Conservation (phyloP, 148 eudicot genomes). For the Rhododendron mucronatum region DNA sequence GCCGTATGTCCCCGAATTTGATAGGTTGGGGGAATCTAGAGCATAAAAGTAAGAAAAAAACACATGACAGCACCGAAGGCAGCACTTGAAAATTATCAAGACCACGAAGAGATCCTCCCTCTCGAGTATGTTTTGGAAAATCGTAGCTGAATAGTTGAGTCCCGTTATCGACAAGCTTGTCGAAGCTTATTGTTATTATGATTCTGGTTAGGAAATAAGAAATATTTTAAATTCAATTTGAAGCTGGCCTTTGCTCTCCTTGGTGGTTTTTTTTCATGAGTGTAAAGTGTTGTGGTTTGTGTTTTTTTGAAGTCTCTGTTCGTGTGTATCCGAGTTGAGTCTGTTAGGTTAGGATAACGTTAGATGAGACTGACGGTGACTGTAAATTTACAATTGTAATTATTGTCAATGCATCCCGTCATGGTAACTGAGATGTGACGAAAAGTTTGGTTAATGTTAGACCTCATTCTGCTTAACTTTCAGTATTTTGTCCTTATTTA, state of each 20-base stretch:
- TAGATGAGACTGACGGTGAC: not conserved
- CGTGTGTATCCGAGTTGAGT: not conserved
- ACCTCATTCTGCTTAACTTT: no score
- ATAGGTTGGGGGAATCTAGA: not conserved
- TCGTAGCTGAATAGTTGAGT: not conserved
- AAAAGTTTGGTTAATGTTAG: no score
- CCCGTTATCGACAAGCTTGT: not conserved
- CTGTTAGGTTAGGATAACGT: not conserved
- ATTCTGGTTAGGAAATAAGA: not conserved
- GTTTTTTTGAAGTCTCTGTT: not conserved
- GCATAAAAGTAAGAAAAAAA: not conserved
- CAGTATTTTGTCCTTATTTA: no score
- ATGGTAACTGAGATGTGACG: no score
- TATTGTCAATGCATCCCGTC: not conserved
- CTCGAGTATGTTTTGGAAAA: not conserved
- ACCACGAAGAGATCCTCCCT: not conserved
- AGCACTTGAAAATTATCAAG: not conserved
- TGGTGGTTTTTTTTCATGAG: not conserved
- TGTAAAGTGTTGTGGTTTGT: not conserved
- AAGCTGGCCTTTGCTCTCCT: not conserved
- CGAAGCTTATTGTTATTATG: not conserved
- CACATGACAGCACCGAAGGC: not conserved
- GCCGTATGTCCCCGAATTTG: not conserved
- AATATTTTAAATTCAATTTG: not conserved
- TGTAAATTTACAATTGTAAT: not conserved